Percentiles rank a stretch among this genome's conserved stretches.
These are phyloP conservation scores for Ophiostoma sp. DNA, from an alignment of 2,329 filamentous ascomycete genomes.

Conservation along the genomic window DNA sequence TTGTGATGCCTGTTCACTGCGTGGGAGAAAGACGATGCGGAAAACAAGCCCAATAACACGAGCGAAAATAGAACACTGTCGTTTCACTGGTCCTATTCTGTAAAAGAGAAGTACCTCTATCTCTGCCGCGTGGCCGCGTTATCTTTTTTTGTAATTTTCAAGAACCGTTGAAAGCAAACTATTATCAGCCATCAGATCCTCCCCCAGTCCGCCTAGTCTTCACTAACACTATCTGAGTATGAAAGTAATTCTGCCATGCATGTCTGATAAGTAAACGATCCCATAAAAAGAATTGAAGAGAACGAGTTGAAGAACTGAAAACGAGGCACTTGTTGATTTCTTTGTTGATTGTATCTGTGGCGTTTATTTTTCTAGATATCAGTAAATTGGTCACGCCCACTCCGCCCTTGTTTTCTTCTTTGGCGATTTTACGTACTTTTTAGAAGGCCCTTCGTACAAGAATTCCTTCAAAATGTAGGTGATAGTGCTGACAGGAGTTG, in stretches of 20 bases:
- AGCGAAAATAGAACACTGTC: neutral
- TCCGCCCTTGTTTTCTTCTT: neutral
- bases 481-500: neutral
- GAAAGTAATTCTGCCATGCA: neutral
- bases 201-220: neutral
- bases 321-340: neutral
- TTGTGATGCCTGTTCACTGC: constrained; percentile 3
- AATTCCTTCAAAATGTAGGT: neutral
- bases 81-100: neutral
- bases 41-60: neutral
- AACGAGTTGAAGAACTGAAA: neutral
- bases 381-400: neutral
- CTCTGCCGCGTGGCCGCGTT: neutral
- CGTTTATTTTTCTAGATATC: neutral
- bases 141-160: neutral
- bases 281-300: neutral
- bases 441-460: neutral
- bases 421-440: neutral
- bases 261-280: neutral
- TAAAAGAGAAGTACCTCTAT: neutral
- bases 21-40: neutral
- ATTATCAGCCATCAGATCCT: neutral
- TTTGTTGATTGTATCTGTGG: neutral
- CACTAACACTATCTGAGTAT: neutral
- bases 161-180: neutral